phyloP scores from a whole-genome alignment of 2,329 filamentous ascomycete genomes.

The Colletotrichum tanaceti region DNA sequence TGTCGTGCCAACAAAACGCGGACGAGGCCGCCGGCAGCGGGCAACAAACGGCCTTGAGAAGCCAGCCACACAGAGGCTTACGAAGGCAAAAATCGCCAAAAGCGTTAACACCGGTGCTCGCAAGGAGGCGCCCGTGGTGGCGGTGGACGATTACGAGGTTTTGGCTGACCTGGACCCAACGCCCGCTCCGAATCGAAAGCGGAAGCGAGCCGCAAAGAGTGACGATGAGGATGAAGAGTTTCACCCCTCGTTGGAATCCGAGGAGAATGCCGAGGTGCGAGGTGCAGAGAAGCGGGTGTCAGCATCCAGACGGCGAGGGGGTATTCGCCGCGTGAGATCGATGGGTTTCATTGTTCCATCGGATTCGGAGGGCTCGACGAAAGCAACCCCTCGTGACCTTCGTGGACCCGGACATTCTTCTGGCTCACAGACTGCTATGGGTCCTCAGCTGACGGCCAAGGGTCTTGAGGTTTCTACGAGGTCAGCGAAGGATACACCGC shows the following conservation, averaged over 20 bases:
- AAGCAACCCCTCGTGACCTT: conserved; percentile 10
- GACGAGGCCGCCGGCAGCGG: conserved; percentile 26
- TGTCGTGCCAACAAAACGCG: conserved; percentile 19
- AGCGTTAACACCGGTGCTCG: conserved; percentile 35
- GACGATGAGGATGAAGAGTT: conserved; percentile 39
- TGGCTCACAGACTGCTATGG: background rate
- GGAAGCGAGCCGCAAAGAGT: conserved; percentile 30
- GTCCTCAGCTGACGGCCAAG: background rate
- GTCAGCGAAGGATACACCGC: background rate
- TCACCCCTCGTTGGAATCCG: conserved; percentile 35
- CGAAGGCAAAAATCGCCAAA: conserved; percentile 36
- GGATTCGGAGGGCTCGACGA: conserved; percentile 24
- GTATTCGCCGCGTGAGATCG: conserved; percentile 21
- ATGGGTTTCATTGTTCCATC: conserved; percentile 19
- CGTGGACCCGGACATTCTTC: conserved; percentile 11
- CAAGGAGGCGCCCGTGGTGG: conserved; percentile 36
- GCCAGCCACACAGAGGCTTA: conserved; percentile 17
- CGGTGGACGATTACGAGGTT: conserved; percentile 33
- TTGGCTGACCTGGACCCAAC: conserved; percentile 24
- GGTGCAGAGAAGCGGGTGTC: conserved; percentile 10
- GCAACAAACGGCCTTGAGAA: conserved; percentile 18
- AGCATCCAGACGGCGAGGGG: conserved; percentile 17
- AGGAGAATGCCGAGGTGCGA: conserved; percentile 24
- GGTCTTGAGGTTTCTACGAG: background rate
- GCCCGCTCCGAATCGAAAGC: conserved; percentile 23